phyloP scores from a whole-genome alignment of 2,329 filamentous ascomycete genomes.

The Diplodia scrobiculata region DNA sequence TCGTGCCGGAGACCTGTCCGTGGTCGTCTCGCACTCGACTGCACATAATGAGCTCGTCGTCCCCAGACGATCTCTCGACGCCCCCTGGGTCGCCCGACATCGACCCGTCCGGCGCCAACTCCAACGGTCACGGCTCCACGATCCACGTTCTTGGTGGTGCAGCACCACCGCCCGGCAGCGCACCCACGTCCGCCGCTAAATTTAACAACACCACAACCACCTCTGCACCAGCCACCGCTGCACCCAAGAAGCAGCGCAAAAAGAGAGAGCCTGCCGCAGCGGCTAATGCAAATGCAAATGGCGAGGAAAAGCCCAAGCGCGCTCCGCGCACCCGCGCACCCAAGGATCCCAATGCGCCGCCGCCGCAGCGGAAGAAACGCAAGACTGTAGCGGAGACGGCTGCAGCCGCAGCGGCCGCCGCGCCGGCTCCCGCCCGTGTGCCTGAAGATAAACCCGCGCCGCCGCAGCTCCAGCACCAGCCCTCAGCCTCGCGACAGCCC shows the following conservation, averaged over 20 bases:
- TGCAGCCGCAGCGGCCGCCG: constrained; percentile 25
- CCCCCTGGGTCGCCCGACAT: constrained; percentile 42
- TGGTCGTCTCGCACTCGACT: constrained; percentile 33
- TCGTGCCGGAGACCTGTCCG: constrained; percentile 9
- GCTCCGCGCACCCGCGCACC: constrained; percentile 50
- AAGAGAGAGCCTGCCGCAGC: constrained; percentile 43
- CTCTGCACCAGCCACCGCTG: constrained; percentile 42
- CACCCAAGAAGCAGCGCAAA: constrained; percentile 51
- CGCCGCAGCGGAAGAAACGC: constrained; percentile 54
- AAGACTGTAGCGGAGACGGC: constrained; percentile 33
- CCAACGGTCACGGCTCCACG: constrained; percentile 40
- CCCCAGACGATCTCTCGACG: constrained; percentile 43
- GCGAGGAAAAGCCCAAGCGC: constrained; percentile 51
- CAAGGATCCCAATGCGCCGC: constrained; percentile 53
- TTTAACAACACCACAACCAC: constrained; percentile 30
- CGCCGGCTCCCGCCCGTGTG: constrained; percentile 24
- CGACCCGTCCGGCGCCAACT: constrained; percentile 31
- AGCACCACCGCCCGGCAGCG: constrained; percentile 32
- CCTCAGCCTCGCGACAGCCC: constrained; percentile 40
- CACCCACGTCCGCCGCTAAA: constrained; percentile 39
- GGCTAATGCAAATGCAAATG: constrained; percentile 35
- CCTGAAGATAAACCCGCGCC: constrained; percentile 27
- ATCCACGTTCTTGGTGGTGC: constrained; percentile 41
- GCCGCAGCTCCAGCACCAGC: constrained; percentile 29
- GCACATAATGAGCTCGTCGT: constrained; percentile 36